Evolutionary conservation across 371 early-diverging fungal genomes (phyloP).

Genomic region (Thermomucor indicae-seudaticae): DNA sequence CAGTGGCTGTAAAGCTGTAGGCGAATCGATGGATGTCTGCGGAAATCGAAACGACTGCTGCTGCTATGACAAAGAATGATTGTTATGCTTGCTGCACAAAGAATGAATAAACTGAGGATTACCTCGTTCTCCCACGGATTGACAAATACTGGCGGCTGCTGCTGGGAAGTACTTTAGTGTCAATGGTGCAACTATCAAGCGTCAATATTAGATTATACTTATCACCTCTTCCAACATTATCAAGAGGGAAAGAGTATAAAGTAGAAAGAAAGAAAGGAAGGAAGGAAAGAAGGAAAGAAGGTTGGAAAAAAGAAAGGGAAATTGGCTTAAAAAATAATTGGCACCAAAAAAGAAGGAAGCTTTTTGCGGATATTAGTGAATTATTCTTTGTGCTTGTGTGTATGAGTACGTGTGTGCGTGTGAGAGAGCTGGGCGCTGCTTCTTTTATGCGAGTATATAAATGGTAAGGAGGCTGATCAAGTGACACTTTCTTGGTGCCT

Average conservation of each 20-base stretch:
- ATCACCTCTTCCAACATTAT: slow-evolving; percentile 21
- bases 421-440: neutral
- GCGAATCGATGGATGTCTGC: neutral
- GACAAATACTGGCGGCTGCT: slow-evolving; percentile 9
- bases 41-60: neutral
- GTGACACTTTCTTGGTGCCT: slow-evolving; percentile 1
- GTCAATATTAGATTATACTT: neutral
- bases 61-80: neutral
- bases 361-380: neutral
- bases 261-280: slow-evolving; percentile 1
- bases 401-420: neutral
- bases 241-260: neutral
- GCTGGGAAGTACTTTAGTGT: neutral
- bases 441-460: neutral
- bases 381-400: neutral
- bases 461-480: neutral
- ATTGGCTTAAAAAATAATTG: neutral
- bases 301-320: neutral
- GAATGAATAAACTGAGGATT: neutral
- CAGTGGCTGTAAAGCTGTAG: neutral
- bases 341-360: neutral
- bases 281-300: slow-evolving; percentile 5
- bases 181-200: neutral
- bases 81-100: neutral
- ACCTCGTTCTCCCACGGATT: slow-evolving; percentile 18